phyloP scores from a whole-genome alignment of 2,329 filamentous ascomycete species.

The Chaetomium sp. region DNA sequence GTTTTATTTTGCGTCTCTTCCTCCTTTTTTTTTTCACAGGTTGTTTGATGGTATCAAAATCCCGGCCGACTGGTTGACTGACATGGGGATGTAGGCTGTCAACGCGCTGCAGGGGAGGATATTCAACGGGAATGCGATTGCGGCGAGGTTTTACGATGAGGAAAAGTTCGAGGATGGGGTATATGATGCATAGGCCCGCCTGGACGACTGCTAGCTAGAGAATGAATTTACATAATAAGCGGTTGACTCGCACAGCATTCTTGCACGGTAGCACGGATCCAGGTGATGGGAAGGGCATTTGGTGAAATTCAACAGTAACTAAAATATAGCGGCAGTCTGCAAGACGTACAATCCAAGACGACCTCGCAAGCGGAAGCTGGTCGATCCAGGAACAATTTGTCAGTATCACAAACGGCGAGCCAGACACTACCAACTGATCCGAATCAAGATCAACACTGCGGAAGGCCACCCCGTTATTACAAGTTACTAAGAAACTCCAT shows the following conservation, averaged over 20 bases:
- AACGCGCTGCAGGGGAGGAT: conserved; percentile 84
- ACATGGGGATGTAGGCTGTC: conserved; percentile 65
- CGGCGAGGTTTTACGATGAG: conserved; percentile 77
- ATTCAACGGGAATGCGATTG: conserved; percentile 84
- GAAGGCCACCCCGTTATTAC: conserved; percentile 22
- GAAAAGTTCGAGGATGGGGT: conserved; percentile 78
- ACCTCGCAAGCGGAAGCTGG: neutral
- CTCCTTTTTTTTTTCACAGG: neutral
- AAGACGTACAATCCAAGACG: neutral
- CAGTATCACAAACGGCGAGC: neutral
- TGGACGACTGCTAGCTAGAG: neutral
- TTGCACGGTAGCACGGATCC: neutral
- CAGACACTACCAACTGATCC: neutral
- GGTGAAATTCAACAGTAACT: too few species aligned
- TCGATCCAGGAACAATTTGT: neutral
- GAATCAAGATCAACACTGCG: neutral
- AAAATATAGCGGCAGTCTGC: neutral
- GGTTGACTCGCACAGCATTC: neutral
- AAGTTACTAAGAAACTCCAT: conserved; percentile 23
- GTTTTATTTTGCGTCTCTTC: neutral
- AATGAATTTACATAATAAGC: neutral
- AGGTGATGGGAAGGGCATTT: neutral
- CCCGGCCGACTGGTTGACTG: neutral
- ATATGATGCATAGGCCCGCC: conserved; percentile 40
- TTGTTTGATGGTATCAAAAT: neutral